These are phyloP conservation scores for Adansonia madagascariensis DNA, from an alignment of 441 rosid genomes.

Conservation along the genomic window DNA sequence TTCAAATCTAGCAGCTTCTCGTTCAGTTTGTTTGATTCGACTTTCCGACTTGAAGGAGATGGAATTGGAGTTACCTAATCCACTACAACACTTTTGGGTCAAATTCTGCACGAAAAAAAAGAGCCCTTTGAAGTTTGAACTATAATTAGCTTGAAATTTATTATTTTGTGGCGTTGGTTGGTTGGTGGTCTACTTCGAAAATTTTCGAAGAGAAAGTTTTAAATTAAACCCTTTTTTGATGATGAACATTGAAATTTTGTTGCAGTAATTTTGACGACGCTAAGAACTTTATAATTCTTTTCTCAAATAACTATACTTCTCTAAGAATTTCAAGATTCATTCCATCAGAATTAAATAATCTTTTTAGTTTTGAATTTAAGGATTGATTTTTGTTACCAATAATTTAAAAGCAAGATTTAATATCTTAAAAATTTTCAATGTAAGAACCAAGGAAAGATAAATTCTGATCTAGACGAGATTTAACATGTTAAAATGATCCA, in stretches of 20 bases:
- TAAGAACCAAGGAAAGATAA: no score
- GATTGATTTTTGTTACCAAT: no score
- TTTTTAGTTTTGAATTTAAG: no score
- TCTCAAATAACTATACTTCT: no score
- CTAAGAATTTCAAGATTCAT: no score
- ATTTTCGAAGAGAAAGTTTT: background rate
- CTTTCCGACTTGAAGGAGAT: background rate
- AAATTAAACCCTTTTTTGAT: background rate
- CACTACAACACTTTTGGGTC: background rate
- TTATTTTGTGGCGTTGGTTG: background rate
- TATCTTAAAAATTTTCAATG: no score
- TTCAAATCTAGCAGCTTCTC: background rate
- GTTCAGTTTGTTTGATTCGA: background rate
- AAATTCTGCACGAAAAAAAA: background rate
- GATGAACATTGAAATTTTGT: background rate
- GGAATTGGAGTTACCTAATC: background rate
- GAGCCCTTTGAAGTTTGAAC: background rate
- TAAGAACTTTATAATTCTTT: no score
- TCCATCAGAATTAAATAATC: no score
- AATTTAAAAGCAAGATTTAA: no score
- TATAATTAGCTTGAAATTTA: background rate
- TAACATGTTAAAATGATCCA: no score
- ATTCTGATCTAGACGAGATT: no score
- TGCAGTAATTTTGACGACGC: background rate
- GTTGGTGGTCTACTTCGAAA: background rate